Evolutionary conservation across 2,329 filamentous ascomycete species (phyloP), one percentile per base, ranked within the genome.

Genomic region (Microdochium trichocladiopsis): DNA sequence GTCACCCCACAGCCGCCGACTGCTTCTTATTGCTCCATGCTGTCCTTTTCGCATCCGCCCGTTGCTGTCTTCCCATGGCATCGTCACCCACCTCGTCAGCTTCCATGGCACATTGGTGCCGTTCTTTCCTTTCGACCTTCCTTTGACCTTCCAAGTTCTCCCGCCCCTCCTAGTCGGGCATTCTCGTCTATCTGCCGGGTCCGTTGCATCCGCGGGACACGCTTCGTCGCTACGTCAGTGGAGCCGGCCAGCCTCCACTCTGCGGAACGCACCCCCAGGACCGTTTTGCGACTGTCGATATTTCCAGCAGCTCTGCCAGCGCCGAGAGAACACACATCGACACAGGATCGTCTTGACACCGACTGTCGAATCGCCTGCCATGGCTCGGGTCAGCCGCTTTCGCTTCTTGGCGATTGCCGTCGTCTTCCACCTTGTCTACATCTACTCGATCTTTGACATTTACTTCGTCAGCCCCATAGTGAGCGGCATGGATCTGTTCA

Each of bases 391-490:
- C 59, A 73, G 72, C 60, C 90, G 92, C 66, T 82, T 88, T 65
- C 86, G 86, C 66, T 97, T 99, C 68, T 73, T 97, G 69, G 85
- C 87, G 66, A 82, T 95, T 66, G 94, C 94, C 61, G 81, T 96
- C 66, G 74, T 93, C 55, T 99, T 99, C 68, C 95, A 99, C 71
- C 69, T 97, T 51, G 82, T 95, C 58, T 99, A 99, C 69, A 87
- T 96, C 52, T 88, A 87, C 66, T 96, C 91, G 55, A 97, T 97
- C 64, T 99, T 99, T 72, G 92, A 96, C 69, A 94, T 97, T 58
- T 97, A 99, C 72, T 99, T 99, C 66, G 91, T 96, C 66, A 96
- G 91, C 67, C 94, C 94, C 22, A 94, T 99, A 61, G 94, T 97
- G 51, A 88, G 87, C 74, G 94, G 94, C 65, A 99, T 99, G 94